Base-by-base conservation (phyloP, 2,329 filamentous ascomycete genomes). In the Curvularia spicifera region DNA sequence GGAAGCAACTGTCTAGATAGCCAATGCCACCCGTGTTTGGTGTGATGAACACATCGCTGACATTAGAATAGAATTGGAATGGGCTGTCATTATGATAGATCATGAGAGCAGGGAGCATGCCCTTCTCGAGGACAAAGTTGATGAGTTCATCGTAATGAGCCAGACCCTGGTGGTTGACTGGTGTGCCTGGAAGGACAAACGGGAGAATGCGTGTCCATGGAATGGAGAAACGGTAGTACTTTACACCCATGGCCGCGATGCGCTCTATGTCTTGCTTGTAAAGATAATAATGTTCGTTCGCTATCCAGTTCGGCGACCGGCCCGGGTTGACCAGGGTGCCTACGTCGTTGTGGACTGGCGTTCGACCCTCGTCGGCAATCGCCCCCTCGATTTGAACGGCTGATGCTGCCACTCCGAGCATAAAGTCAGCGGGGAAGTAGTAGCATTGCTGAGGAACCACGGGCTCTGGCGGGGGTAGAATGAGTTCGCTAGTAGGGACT, bases 231-330 rank as follows among this genome's bases (percentile, higher is more conserved):
- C 81, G 80, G 67, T 83, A 84, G 48, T 83, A 80, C 44, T 78
- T 78, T 8, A 83, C 78, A 0, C 83, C 83, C 70, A 85, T 78
- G 2, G 80, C 76, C 0, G 83, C 82, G 8, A 85, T 75, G 0
- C 83, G 78, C 56, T 81, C 82, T 43, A 85, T 84, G 42, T 85
- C 82, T 70, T 85, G 83, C 68, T 84, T 85, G 64, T 85, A 85
- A 7, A 83, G 70, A 59, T 83, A 85, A 66, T 85, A 85, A 54
- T 84, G 79, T 70, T 83, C 81, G 42, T 80, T 83, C 2, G 80
- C 79, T 7, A 68, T 47, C n/a, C 59, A 69, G 42, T 71, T 59
- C 4, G 60, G 37, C 5, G 61, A n/a, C 3, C 45, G 24, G 9
- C 47, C 61, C 3, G 65, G 63, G 3, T 20, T 58, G 9, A 59